Evolutionary conservation across 2,329 filamentous ascomycete species (phyloP), one percentile per base, ranked within the genome.

Genomic region (Coleophoma eucalyptorum): DNA sequence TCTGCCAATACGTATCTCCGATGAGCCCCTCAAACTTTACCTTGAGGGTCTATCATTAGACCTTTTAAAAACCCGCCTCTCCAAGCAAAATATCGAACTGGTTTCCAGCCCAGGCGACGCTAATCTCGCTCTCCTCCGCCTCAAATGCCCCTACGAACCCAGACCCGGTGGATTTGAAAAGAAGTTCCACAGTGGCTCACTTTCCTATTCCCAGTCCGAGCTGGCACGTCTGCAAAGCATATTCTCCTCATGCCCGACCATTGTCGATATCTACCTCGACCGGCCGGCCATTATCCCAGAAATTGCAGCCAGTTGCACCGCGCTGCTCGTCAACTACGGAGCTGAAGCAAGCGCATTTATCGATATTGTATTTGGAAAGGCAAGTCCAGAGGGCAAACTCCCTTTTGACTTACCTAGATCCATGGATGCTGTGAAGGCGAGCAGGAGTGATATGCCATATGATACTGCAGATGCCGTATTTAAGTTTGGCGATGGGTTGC

Each of bases 381-480:
- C 63, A 7, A 57, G 59, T 12, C 75, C 75, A 0, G 57, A 69
- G 50, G 74, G 75, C 0, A 69, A 64, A 59, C 52, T 77, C 51
- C 74, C 74, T 0, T 76, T 76, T 58, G 75, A 78, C 57, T 49
- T 79, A 33, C 74, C 76, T 1, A 57, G 69, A 11, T 74, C 71
- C 5, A 67, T 69, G 55, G 66, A 62, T 42, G 75, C 74, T 1
- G 75, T 75, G 0, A 66, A 69, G 43, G 66, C 18, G 40, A 42
- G 40, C 40, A 42, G 40, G 40, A 40, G 37, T 40, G 37, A 40
- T 40, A 15, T 40, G 37, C 37, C 37, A 4, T 40, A 40, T 40
- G 37, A 40, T 40, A 40, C 37, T 13, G 11, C n/a, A 40, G 13
- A 40, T 40, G n/a, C 37, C 11, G 37, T 40, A 40, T 40, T 40